Base-by-base conservation (phyloP, 345 rosid genomes). In the Syzygium oleosum region DNA sequence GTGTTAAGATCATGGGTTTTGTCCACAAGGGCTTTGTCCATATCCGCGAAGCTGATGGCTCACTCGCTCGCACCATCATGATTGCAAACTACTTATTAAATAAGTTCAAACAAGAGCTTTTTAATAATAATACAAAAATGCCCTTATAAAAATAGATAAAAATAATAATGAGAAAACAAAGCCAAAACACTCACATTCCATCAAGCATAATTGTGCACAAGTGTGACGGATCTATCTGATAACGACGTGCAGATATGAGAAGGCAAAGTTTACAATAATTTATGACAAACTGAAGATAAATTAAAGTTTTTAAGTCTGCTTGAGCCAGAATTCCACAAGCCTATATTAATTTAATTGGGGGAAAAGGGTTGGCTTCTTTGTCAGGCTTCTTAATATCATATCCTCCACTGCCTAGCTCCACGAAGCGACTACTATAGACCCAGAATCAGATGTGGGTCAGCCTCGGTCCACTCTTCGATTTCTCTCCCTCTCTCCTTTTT, bases 81-180 rank as follows among this genome's bases (percentile, higher is more conserved):
- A 90, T 92, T 89, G 90, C 87, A 51, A 85, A 88, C 78, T 19
- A 65, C 51, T 59, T 56, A 85, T 88, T 87, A 89, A 91, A 89
- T 87, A 92, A 89, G 91, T 90, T 93, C 93, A 91, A 93, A 91
- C 29, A 52, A 89, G 88, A 90, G 88, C 94, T 93, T 93, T 93
- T 91, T 68, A 41, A 59, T 61, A 41, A 87, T 51, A 27, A 87
- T 51, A 27, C 12, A 58, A 58, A 4, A 58, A 4, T 59, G 52
- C 68, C 59, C 31, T 22, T 85, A 85, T 49, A 54, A 87, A 84
- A 56, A 23, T 73, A 19, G 34, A 73, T 19, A 31, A 9, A 68
- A 4, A 17, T 73, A 19, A 38, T 43, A 43, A 43, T 43, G 46
- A 19, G 19, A 38, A 73, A 38, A 21, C 63, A 79, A 91, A 85